Conservation (phyloP, 2,329 filamentous ascomycete species). For the Emydomyces testavorans region DNA sequence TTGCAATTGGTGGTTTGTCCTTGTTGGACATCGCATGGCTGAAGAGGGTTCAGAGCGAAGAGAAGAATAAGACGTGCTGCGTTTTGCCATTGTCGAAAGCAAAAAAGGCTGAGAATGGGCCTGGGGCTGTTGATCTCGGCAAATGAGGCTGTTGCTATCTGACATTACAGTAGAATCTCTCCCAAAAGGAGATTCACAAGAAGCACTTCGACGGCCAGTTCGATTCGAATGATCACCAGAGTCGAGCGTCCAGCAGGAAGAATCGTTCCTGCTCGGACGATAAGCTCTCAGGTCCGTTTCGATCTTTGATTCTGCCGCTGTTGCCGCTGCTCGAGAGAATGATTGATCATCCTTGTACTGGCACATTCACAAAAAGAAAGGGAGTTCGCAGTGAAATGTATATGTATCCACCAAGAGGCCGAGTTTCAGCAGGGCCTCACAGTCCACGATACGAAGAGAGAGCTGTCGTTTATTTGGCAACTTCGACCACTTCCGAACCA, state of each 20-base stretch:
- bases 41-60: constrained; percentile 24
- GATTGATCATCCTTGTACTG: constrained; percentile 11
- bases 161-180: background rate
- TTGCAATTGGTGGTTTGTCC: constrained; percentile 33
- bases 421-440: background rate
- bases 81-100: constrained; percentile 9
- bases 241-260: constrained; percentile 1
- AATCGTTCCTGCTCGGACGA: background rate
- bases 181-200: constrained; percentile 7
- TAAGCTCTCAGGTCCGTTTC: constrained; percentile 7
- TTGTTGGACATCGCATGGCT: constrained; percentile 29
- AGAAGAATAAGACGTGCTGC: constrained; percentile 12
- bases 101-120: constrained; percentile 1
- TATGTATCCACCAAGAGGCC: background rate
- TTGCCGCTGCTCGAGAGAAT: background rate
- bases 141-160: constrained; percentile 8
- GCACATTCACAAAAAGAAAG: constrained; percentile 13
- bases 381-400: too few relatives aligned
- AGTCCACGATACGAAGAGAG: background rate
- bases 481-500: background rate
- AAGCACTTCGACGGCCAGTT: constrained; percentile 10
- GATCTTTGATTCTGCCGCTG: constrained; percentile 3
- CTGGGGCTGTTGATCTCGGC: constrained; percentile 8
- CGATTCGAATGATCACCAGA: background rate
- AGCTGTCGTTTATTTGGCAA: background rate